phyloP scores from a whole-genome alignment of 2,329 filamentous ascomycete species.

The Beauveria scarabaeidicola region DNA sequence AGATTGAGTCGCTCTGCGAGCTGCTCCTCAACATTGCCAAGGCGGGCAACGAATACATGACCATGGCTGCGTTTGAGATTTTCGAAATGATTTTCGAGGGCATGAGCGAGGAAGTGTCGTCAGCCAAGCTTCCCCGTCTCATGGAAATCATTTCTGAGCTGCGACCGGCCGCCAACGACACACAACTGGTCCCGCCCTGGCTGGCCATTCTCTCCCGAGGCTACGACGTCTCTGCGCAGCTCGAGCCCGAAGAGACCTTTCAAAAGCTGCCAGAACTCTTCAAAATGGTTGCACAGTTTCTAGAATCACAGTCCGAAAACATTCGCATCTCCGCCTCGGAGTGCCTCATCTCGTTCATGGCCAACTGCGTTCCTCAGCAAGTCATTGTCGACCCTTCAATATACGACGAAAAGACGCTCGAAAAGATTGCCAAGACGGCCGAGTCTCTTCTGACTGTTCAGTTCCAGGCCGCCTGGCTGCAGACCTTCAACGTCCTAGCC shows the following conservation, averaged over 20 bases:
- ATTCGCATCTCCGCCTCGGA: conserved; percentile 92
- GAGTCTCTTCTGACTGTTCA: conserved; percentile 76
- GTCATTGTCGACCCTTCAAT: conserved; percentile 83
- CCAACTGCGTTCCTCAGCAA: conserved; percentile 76
- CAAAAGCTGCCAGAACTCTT: conserved; percentile 83
- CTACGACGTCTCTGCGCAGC: conserved; percentile 85
- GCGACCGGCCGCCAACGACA: conserved; percentile 85
- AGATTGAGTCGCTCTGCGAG: conserved; percentile 88
- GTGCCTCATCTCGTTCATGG: conserved; percentile 86
- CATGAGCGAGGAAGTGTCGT: conserved; percentile 80
- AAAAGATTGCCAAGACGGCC: conserved; percentile 67
- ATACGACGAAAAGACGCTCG: conserved; percentile 83
- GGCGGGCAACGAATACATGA: conserved; percentile 90
- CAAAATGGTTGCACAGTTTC: conserved; percentile 66
- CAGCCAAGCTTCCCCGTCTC: conserved; percentile 78
- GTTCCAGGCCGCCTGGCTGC: conserved; percentile 89
- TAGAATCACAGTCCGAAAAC: conserved; percentile 82
- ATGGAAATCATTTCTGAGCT: conserved; percentile 88
- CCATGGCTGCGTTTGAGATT: conserved; percentile 91
- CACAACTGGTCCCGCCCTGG: conserved; percentile 90
- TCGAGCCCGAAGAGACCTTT: conserved; percentile 86
- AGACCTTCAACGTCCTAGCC: conserved; percentile 82
- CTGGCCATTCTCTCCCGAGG: conserved; percentile 90
- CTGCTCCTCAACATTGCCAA: conserved; percentile 79
- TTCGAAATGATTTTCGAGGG: conserved; percentile 95